Base-by-base conservation (phyloP, 768 basidiomycete genomes). In the Strobilomyces confusus region DNA sequence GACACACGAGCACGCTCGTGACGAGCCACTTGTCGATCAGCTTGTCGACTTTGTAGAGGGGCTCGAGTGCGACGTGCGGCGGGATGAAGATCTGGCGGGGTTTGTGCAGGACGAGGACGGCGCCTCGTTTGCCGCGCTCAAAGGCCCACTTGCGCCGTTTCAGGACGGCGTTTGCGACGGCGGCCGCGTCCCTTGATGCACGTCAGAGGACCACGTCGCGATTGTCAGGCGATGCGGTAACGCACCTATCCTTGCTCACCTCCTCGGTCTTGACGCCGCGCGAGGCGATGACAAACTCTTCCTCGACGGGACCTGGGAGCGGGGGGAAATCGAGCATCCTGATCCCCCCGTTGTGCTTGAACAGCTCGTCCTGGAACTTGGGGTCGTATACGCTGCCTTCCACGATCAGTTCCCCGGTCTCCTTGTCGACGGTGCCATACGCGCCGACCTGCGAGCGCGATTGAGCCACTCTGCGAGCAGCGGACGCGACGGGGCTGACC, bases 301-400 rank as follows among this genome's bases (percentile, higher is more conserved):
- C 58, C 19, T 71, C 71, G 3, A 55, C 43, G 9, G 53, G 47
- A 5, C 57, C 57, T 9, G 55, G 44, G 25, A 49, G 19, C 5
- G 68, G 65, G 3, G 20, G 61, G 48, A 55, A 44, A 23, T 63
- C 46, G 19, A 52, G 52, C 36, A 69, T 29, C 13, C 23, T 53
- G 46, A 68, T 41, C 2, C 44, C 48, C 14, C 44, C 37, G n/a
- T 22, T 32, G 14, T 59, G 45, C 12, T 46, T 57, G 43, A 60
- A 47, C 12, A 72, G 25, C 9, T 58, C 56, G 2, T 45, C 20
- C 20, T 64, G 65, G 14, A 57, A 63, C 1, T 52, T 41, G 0
- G 57, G 34, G 13, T 71, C 69, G 17, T 73, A 73, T 46, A 73
- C 60, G 30, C 70, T 73, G 4, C 72, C 72, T 25, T 73, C 67